A percentile compares a stretch with the other conserved stretches of the same genome.
These are phyloP conservation scores for Myotisia sp. DNA, from an alignment of 2,329 filamentous ascomycete species.

Conservation along the genomic window DNA sequence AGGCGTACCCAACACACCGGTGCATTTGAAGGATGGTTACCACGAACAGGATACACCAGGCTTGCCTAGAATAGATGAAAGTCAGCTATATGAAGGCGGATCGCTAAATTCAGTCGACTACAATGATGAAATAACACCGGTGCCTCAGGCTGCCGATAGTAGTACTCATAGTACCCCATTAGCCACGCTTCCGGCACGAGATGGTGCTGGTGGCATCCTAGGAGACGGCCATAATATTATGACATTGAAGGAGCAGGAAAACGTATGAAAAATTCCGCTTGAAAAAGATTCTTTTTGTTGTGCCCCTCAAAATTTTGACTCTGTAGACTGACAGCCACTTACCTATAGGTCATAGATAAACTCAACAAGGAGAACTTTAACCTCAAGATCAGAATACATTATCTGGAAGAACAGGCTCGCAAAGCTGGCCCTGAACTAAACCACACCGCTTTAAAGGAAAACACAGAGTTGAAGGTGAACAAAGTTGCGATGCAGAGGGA, in stretches of 20 bases:
- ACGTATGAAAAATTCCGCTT: constrained; percentile 16
- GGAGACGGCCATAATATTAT: constrained; percentile 72
- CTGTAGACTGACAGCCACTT: constrained; percentile 7
- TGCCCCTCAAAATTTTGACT: no score
- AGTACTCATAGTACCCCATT: constrained; percentile 75
- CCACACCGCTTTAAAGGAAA: constrained; percentile 78
- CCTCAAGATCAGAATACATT: constrained; percentile 92
- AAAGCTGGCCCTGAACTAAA: constrained; percentile 84
- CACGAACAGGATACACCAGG: constrained; percentile 58
- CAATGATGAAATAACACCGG: constrained; percentile 52
- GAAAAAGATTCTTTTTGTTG: not conserved
- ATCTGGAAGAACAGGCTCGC: constrained; percentile 75
- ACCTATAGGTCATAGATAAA: constrained; percentile 57
- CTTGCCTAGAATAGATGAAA: constrained; percentile 58
- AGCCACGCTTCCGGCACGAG: constrained; percentile 50
- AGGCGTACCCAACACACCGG: constrained; percentile 52
- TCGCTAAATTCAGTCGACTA: constrained; percentile 50
- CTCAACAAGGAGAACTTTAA: constrained; percentile 98
- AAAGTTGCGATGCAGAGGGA: constrained; percentile 82
- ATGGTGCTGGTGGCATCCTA: constrained; percentile 51
- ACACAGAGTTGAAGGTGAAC: constrained; percentile 89
- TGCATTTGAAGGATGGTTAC: constrained; percentile 46
- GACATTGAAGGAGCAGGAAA: constrained; percentile 86
- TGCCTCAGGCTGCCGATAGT: constrained; percentile 63
- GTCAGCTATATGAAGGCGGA: constrained; percentile 47